Evolutionary conservation across 2,329 filamentous ascomycete species (phyloP).

Genomic region (Torrubiella hemipterigena): DNA sequence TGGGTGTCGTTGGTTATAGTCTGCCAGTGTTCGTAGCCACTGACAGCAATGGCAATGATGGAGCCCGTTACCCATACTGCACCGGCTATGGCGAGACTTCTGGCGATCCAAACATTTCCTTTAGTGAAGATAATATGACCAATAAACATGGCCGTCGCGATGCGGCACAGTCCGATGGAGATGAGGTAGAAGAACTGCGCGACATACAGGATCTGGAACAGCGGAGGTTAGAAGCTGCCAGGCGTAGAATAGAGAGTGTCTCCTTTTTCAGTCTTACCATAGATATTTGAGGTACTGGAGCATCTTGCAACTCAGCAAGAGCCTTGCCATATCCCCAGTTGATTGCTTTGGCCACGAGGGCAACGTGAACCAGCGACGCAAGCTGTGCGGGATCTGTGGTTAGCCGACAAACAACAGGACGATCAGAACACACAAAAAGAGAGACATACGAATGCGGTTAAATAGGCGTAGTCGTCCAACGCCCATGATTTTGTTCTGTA

Average conservation of each 20-base stretch:
- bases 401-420: neutral
- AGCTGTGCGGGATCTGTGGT: neutral
- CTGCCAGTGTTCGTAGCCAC: neutral
- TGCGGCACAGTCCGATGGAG: slow-evolving; percentile 1
- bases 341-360: neutral
- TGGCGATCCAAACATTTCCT: neutral
- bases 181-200: slow-evolving; percentile 2
- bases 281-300: neutral
- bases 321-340: neutral
- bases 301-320: neutral
- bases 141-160: slow-evolving; percentile 1
- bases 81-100: neutral
- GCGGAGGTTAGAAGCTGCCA: too few relatives aligned
- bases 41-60: neutral
- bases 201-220: neutral
- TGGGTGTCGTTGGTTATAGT: too few relatives aligned
- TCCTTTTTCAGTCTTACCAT: neutral
- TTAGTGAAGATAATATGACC: neutral
- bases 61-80: neutral
- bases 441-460: slow-evolving; percentile 1
- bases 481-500: neutral
- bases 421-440: neutral
- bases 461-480: slow-evolving; percentile 2
- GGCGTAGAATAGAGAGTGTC: too few relatives aligned
- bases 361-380: neutral